phyloP scores from a whole-genome alignment of 2,329 filamentous ascomycete species.

The Aureobasidium pullulans region DNA sequence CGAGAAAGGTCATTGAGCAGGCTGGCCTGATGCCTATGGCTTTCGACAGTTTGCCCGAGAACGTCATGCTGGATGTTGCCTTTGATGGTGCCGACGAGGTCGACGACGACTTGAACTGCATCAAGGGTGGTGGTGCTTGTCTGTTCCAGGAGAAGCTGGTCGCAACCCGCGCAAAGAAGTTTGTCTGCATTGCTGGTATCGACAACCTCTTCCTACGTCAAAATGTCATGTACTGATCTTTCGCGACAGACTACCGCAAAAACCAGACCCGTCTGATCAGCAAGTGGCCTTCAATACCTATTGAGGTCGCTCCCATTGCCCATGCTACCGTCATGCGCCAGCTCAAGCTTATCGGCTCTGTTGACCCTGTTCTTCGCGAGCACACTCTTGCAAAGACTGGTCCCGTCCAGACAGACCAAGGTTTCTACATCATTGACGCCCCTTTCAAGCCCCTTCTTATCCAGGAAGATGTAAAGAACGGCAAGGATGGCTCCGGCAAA shows the following conservation, averaged over 20 bases:
- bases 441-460: constrained; percentile 69
- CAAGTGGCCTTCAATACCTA: constrained; percentile 78
- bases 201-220: constrained; percentile 22
- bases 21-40: constrained; percentile 71
- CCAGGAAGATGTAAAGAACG: constrained; percentile 44
- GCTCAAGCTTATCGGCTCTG: constrained; percentile 65
- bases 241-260: constrained; percentile 73
- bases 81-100: constrained; percentile 98
- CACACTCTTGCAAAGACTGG: constrained; percentile 72
- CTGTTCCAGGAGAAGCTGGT: constrained; percentile 97
- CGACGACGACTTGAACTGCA: constrained; percentile 87
- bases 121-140: constrained; percentile 97
- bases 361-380: constrained; percentile 62
- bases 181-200: constrained; percentile 75
- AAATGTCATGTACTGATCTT: neutral
- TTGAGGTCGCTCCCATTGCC: constrained; percentile 85
- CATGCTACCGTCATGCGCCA: constrained; percentile 68
- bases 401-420: constrained; percentile 77
- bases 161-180: constrained; percentile 72
- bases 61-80: constrained; percentile 68
- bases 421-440: constrained; percentile 86
- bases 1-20: constrained; percentile 72
- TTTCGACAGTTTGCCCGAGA: constrained; percentile 65
- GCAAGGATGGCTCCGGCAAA: constrained; percentile 28
- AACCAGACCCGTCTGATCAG: constrained; percentile 66